These are phyloP conservation scores for Chalciporus piperatus DNA, from an alignment of 768 basidiomycete genomes.

Conservation along the genomic window DNA sequence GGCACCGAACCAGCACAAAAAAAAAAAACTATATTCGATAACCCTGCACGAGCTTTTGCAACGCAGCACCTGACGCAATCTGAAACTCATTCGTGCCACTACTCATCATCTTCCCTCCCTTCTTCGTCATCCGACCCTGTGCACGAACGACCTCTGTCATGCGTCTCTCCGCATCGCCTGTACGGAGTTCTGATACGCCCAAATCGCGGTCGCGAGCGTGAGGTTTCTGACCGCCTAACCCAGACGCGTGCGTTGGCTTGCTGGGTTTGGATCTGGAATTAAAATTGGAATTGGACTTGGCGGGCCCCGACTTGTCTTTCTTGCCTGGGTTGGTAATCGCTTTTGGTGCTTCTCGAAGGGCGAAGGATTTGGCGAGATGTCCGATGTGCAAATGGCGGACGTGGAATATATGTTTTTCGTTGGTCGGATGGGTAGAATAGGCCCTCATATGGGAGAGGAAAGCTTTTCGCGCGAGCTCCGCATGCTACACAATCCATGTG, in stretches of 20 bases:
- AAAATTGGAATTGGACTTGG: no score
- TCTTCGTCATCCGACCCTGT: conserved; percentile 79
- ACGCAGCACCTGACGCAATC: conserved; percentile 58
- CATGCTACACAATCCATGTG: conserved; percentile 52
- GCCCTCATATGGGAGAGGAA: conserved; percentile 93
- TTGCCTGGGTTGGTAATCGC: conserved; percentile 29
- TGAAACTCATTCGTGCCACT: conserved; percentile 76
- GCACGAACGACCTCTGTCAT: conserved; percentile 85
- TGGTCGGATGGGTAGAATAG: conserved; percentile 93
- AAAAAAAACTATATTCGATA: conserved; percentile 7
- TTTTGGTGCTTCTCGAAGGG: conserved; percentile 79
- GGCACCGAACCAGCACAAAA: background rate
- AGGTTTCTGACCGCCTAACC: conserved; percentile 15
- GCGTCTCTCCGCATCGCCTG: conserved; percentile 64
- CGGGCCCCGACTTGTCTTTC: conserved; percentile 8
- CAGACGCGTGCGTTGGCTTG: conserved; percentile 6
- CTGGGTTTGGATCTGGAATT: conserved; percentile 2
- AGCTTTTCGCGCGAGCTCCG: conserved; percentile 74
- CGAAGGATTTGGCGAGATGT: conserved; percentile 90
- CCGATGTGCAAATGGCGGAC: conserved; percentile 92
- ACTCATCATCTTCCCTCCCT: conserved; percentile 71
- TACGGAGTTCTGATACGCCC: conserved; percentile 34
- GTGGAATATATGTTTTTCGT: conserved; percentile 97
- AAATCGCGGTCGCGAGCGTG: conserved; percentile 26
- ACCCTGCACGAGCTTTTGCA: conserved; percentile 55